Percentiles rank a stretch among this genome's conserved stretches.
These are phyloP conservation scores for Microsporum canis DNA, from an alignment of 2,329 filamentous ascomycete genomes.

Conservation along the genomic window DNA sequence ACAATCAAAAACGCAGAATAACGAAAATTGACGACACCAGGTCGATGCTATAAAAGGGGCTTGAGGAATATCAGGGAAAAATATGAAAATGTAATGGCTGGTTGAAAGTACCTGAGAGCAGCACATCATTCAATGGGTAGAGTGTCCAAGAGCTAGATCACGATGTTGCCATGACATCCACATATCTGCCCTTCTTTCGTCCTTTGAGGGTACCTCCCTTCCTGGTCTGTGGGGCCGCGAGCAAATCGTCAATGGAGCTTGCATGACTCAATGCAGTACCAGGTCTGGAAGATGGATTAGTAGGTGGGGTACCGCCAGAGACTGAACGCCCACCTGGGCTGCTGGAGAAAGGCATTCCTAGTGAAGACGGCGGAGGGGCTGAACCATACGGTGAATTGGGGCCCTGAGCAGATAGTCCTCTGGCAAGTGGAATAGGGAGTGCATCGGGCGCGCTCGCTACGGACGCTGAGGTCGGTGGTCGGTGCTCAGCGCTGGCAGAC, in stretches of 20 bases:
- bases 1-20: not conserved
- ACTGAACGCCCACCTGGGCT: slow-evolving; percentile 31
- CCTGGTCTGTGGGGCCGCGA: slow-evolving; percentile 61
- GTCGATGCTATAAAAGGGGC: not conserved
- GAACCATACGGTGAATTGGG: slow-evolving; percentile 13
- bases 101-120: not conserved
- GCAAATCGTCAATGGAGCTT: slow-evolving; percentile 87
- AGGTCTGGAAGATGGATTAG: slow-evolving; percentile 55
- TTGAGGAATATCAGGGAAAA: not conserved
- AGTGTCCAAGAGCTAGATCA: not conserved
- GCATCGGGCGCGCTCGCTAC: slow-evolving; percentile 15
- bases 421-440: slow-evolving; percentile 5
- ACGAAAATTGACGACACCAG: not conserved
- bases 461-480: slow-evolving; percentile 33
- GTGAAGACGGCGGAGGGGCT: slow-evolving; percentile 17
- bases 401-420: slow-evolving; percentile 4
- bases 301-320: slow-evolving; percentile 26
- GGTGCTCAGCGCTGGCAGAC: slow-evolving; percentile 44
- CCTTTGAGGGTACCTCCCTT: slow-evolving; percentile 55
- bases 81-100: not conserved
- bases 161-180: slow-evolving; percentile 81
- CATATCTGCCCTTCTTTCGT: slow-evolving; percentile 75
- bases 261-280: slow-evolving; percentile 76
- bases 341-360: slow-evolving; percentile 15
- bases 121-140: not conserved